Evolutionary conservation across 1,139 yeast genomes (phyloP).

Genomic region (Sporopachydermia cereana): DNA sequence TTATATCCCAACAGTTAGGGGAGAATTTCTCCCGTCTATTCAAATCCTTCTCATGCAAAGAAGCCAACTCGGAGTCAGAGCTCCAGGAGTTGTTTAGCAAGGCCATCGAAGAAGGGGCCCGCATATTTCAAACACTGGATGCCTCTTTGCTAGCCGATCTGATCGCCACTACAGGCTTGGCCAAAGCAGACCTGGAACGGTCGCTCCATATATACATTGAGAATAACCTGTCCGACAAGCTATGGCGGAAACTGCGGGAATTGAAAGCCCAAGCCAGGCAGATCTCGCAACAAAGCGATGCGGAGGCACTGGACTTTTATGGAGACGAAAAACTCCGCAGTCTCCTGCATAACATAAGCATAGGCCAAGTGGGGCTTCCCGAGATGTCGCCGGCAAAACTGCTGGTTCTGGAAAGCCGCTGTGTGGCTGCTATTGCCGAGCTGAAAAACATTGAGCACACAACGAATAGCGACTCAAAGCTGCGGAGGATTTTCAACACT

Average conservation of each 20-base stretch:
- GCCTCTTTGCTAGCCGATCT: constrained; percentile 19
- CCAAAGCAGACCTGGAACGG: constrained; percentile 38
- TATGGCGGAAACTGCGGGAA: constrained; percentile 44
- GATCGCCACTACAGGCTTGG: constrained; percentile 27
- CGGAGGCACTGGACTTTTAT: constrained; percentile 11
- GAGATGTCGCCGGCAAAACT: constrained; percentile 29
- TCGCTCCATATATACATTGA: constrained; percentile 63
- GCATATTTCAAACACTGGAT: constrained; percentile 28
- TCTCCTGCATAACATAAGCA: constrained; percentile 40
- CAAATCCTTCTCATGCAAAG: constrained; percentile 24
- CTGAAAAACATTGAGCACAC: constrained; percentile 41
- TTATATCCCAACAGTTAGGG: constrained; percentile 19
- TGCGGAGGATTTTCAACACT: constrained; percentile 40
- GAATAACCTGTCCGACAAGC: constrained; percentile 46
- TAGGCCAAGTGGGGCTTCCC: constrained; percentile 64
- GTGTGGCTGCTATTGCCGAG: constrained; percentile 41
- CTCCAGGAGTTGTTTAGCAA: constrained; percentile 25
- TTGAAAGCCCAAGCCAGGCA: constrained; percentile 19
- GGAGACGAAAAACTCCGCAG: constrained; percentile 26
- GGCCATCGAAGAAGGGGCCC: constrained; percentile 29
- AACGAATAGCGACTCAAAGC: constrained; percentile 42
- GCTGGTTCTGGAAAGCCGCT: constrained; percentile 31
- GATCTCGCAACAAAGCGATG: constrained; percentile 18
- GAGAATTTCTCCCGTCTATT: constrained; percentile 25
- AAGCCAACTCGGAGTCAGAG: constrained; percentile 22